Conservation (phyloP, 352 stramenopile genomes). For the Pythium dissotocum region DNA sequence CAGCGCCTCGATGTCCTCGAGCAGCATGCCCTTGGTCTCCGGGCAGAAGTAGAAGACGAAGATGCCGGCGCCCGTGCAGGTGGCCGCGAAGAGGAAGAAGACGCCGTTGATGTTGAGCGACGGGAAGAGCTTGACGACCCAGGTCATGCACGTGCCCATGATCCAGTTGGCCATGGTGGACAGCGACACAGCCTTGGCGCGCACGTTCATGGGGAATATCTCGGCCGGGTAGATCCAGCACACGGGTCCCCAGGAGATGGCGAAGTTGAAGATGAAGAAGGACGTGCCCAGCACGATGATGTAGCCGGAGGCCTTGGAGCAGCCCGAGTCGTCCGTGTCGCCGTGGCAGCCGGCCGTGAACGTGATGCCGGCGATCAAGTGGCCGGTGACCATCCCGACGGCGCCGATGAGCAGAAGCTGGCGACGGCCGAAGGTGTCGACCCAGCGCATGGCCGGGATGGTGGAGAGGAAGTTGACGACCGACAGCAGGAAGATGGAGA, state of each 20-base stretch:
- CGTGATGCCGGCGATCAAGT: conserved; percentile 36
- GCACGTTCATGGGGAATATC: conserved; percentile 55
- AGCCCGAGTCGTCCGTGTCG: conserved; percentile 25
- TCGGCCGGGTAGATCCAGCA: conserved; percentile 64
- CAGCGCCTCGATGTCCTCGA: conserved; percentile 44
- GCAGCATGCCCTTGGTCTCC: conserved; percentile 40
- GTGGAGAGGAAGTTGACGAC: conserved; percentile 38
- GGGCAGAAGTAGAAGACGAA: conserved; percentile 45
- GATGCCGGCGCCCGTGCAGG: conserved; percentile 33
- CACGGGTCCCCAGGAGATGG: conserved; percentile 54
- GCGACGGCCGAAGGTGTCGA: conserved; percentile 41
- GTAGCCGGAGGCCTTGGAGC: conserved; percentile 27
- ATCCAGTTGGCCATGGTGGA: conserved; percentile 33
- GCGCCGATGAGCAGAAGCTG: conserved; percentile 40
- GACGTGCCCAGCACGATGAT: conserved; percentile 38
- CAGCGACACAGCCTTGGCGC: conserved; percentile 41
- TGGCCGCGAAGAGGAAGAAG: conserved; percentile 52
- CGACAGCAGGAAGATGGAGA: conserved; percentile 57
- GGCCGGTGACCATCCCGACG: conserved; percentile 42
- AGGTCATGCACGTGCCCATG: conserved; percentile 39
- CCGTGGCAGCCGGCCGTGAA: conserved; percentile 46
- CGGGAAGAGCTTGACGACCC: conserved; percentile 49
- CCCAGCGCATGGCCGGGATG: conserved; percentile 42
- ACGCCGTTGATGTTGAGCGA: conserved; percentile 48
- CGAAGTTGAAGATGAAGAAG: conserved; percentile 57